phyloP scores from a whole-genome alignment of 2,329 filamentous ascomycete species.

The Hymenoscyphus repandus region DNA sequence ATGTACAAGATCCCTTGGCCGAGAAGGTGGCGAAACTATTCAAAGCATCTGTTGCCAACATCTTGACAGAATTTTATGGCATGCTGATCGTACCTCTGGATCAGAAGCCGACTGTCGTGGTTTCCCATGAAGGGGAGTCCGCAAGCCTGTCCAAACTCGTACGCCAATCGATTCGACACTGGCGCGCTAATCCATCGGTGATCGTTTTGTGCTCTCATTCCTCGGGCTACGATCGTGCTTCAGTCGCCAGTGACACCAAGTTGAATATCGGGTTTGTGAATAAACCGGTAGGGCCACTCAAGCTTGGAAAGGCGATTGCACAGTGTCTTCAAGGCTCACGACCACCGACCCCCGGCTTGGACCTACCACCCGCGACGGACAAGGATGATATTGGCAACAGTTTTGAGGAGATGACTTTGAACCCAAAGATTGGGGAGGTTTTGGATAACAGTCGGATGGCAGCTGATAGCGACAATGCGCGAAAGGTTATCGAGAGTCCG shows the following conservation, averaged over 20 bases:
- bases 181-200: slow-evolving; percentile 18
- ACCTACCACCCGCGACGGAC: slow-evolving; percentile 5
- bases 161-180: not conserved
- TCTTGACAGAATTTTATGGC: slow-evolving; percentile 30
- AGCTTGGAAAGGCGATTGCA: slow-evolving; percentile 28
- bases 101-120: slow-evolving; percentile 22
- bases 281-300: slow-evolving; percentile 30
- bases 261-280: slow-evolving; percentile 28
- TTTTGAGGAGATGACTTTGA: slow-evolving; percentile 27
- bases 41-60: slow-evolving; percentile 25
- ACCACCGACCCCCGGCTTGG: slow-evolving; percentile 15
- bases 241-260: slow-evolving; percentile 9
- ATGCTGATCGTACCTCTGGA: slow-evolving; percentile 25
- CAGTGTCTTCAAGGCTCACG: slow-evolving; percentile 22
- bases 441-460: slow-evolving; percentile 31
- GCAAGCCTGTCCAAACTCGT: slow-evolving; percentile 16
- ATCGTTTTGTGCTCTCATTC: slow-evolving; percentile 29
- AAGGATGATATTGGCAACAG: slow-evolving; percentile 24
- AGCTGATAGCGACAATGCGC: slow-evolving; percentile 28
- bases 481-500: slow-evolving; percentile 29
- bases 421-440: slow-evolving; percentile 22
- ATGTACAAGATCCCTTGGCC: slow-evolving; percentile 20
- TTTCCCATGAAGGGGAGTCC: slow-evolving; percentile 24
- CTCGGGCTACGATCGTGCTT: slow-evolving; percentile 20
- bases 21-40: slow-evolving; percentile 18